Percentiles rank a stretch among this genome's conserved stretches.
Conservation (phyloP, 2,329 filamentous ascomycete species). For the Fusarium neocosmosporiellum region DNA sequence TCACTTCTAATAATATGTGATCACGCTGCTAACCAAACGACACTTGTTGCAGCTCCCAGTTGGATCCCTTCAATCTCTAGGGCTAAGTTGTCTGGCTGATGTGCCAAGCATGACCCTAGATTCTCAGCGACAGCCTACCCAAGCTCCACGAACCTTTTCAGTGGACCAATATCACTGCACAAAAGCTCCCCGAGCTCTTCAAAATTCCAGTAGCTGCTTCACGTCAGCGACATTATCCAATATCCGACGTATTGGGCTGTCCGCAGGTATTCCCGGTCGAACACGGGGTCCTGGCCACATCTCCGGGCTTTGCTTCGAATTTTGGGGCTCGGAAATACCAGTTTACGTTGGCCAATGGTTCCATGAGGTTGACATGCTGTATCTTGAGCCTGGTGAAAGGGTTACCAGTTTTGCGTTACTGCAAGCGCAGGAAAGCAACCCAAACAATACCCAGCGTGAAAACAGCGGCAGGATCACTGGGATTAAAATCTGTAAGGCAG, state of each 20-base stretch:
- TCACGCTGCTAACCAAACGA: not conserved
- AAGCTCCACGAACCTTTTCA: not conserved
- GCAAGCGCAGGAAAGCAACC: not conserved
- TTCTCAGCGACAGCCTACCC: too few species aligned
- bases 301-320: conserved; percentile 15
- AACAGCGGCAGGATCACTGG: not conserved
- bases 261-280: not conserved
- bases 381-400: not conserved
- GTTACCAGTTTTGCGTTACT: not conserved
- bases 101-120: not conserved
- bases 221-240: not conserved
- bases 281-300: not conserved
- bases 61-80: not conserved
- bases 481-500: not conserved
- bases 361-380: not conserved
- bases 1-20: rapidly evolving
- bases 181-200: not conserved
- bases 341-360: conserved; percentile 15
- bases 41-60: not conserved
- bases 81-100: not conserved
- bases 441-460: not conserved
- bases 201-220: not conserved
- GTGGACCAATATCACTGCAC: too few species aligned
- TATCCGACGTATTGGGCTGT: not conserved
- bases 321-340: not conserved